phyloP scores from a whole-genome alignment of 192 early-diverging fungal genomes.

The Podila epicladia region DNA sequence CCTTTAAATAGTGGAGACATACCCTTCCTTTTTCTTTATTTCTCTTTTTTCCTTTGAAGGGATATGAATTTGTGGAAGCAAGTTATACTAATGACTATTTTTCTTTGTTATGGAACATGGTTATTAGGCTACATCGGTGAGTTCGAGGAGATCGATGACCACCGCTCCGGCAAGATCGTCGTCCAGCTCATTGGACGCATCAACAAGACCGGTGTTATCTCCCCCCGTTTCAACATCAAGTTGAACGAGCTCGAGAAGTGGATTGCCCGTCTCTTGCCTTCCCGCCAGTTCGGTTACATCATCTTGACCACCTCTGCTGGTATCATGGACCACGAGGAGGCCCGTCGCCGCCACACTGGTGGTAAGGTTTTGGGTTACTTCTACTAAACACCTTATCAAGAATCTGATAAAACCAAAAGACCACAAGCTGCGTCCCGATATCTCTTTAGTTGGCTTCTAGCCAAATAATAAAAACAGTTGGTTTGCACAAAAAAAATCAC shows the following conservation, averaged over 20 bases:
- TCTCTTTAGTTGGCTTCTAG: conserved; percentile 1
- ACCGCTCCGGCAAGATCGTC: conserved; percentile 97
- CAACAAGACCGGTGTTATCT: conserved; percentile 99
- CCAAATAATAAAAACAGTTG: conserved; percentile 1
- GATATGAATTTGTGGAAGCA: neutral
- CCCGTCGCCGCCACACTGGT: conserved; percentile 95
- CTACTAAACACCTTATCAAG: conserved; percentile 10
- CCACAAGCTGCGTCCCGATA: neutral
- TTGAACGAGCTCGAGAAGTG: conserved; percentile 94
- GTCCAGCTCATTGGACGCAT: conserved; percentile 98
- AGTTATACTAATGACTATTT: conserved; percentile 1
- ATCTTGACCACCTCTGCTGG: conserved; percentile 91
- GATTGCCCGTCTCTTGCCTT: conserved; percentile 96
- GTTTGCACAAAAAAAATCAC: neutral
- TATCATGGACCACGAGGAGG: conserved; percentile 99
- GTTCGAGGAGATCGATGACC: conserved; percentile 99
- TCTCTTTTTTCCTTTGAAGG: conserved; percentile 10
- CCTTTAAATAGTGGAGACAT: conserved; percentile 53
- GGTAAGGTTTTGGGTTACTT: conserved; percentile 94
- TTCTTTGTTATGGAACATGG: neutral
- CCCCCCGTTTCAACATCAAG: conserved; percentile 98
- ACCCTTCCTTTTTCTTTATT: conserved; percentile 6
- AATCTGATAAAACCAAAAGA: neutral
- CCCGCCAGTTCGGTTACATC: conserved; percentile 98
- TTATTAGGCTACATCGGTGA: conserved; percentile 95